Evolutionary conservation across 257 asterid genomes (phyloP).

Genomic region (Solanum lycopersicoides): DNA sequence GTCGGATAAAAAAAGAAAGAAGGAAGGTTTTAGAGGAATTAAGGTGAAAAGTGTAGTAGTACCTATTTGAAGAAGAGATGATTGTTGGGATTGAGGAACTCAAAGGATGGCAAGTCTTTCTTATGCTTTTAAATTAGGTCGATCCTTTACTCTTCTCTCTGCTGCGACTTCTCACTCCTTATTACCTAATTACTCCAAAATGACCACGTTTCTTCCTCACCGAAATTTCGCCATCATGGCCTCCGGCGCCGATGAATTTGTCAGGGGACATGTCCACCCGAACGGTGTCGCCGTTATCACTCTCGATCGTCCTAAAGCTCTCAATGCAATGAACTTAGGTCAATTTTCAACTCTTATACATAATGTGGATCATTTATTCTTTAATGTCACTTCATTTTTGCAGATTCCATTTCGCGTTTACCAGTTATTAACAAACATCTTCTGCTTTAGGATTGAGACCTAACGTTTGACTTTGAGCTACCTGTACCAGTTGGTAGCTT

Average conservation of each 20-base stretch:
- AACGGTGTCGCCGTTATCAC: conserved; percentile 87
- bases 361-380: neutral
- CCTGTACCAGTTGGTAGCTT: neutral
- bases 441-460: neutral
- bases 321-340: conserved; percentile 94
- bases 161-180: neutral
- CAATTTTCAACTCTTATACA: neutral
- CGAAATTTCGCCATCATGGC: conserved; percentile 37
- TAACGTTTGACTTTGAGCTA: neutral
- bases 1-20: no score
- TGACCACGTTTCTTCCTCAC: neutral
- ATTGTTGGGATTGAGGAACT: neutral
- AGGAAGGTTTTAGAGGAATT: neutral
- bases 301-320: conserved; percentile 94
- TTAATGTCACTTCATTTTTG: neutral
- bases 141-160: neutral
- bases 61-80: neutral
- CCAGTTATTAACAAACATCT: neutral
- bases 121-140: neutral
- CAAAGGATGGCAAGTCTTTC: neutral
- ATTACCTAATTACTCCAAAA: neutral
- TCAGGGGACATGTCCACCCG: conserved; percentile 62
- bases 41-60: neutral
- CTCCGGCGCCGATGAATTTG: conserved; percentile 48
- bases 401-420: neutral